Evolutionary conservation across 2,329 filamentous ascomycete species (phyloP).

Genomic region (Ambrosiella cleistominuta): DNA sequence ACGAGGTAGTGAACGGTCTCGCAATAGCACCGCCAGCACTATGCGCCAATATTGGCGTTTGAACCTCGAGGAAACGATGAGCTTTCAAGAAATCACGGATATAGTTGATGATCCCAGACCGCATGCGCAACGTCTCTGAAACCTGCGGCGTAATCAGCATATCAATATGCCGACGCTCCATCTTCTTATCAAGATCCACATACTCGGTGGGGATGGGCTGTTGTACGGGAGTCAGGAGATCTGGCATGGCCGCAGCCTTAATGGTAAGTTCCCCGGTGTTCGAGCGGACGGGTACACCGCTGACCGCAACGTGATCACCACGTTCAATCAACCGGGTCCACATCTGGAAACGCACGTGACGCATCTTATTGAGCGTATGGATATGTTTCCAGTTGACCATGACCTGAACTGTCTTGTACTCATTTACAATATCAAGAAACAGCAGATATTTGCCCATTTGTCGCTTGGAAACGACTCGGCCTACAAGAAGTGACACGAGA

Average conservation of each 20-base stretch:
- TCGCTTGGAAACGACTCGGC: slow-evolving; percentile 58
- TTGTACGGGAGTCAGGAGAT: slow-evolving; percentile 58
- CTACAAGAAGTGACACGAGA: slow-evolving; percentile 25
- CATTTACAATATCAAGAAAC: slow-evolving; percentile 66
- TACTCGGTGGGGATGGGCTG: slow-evolving; percentile 60
- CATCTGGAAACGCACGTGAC: slow-evolving; percentile 32
- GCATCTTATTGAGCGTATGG: slow-evolving; percentile 19
- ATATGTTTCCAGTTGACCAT: slow-evolving; percentile 48
- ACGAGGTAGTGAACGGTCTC: slow-evolving; percentile 64
- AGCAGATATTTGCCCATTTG: slow-evolving; percentile 58
- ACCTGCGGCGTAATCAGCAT: slow-evolving; percentile 57
- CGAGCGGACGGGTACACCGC: slow-evolving; percentile 52
- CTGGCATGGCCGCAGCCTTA: slow-evolving; percentile 47
- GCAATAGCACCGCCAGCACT: slow-evolving; percentile 76
- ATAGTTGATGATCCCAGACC: slow-evolving; percentile 55
- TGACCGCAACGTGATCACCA: slow-evolving; percentile 68
- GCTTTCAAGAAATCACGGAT: slow-evolving; percentile 58
- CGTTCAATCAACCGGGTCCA: slow-evolving; percentile 51
- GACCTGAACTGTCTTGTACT: slow-evolving; percentile 55
- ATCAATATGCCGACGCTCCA: slow-evolving; percentile 68
- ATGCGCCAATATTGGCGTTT: slow-evolving; percentile 72
- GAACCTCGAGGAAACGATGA: slow-evolving; percentile 66
- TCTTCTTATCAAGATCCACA: slow-evolving; percentile 51
- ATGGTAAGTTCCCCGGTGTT: slow-evolving; percentile 61
- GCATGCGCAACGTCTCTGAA: slow-evolving; percentile 52